phyloP scores from a whole-genome alignment of 2,329 filamentous ascomycete genomes.

The Teratosphaeria zuluensis region DNA sequence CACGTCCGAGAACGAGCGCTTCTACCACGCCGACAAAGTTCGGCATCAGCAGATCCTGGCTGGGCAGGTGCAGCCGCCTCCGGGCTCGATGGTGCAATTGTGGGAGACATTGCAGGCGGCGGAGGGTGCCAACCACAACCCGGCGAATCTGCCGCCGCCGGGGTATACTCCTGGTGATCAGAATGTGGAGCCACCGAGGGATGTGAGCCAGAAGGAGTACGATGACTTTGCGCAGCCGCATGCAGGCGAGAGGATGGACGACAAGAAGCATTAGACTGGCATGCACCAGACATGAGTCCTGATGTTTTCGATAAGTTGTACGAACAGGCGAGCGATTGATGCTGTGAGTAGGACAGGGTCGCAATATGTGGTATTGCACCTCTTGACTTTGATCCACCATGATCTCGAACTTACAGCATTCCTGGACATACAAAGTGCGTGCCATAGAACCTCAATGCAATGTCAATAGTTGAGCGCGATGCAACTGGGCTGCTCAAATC shows the following conservation, averaged over 20 bases:
- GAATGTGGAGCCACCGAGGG: slow-evolving; percentile 52
- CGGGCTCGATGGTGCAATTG: slow-evolving; percentile 47
- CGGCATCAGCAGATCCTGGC: slow-evolving; percentile 51
- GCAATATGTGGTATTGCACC: too few relatives aligned
- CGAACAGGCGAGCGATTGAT: too few relatives aligned
- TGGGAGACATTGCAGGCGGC: slow-evolving; percentile 78
- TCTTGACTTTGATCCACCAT: too few relatives aligned
- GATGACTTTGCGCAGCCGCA: slow-evolving; percentile 4
- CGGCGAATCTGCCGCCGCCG: slow-evolving; percentile 55
- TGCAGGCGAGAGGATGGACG: slow-evolving; percentile 3
- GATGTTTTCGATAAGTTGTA: background rate
- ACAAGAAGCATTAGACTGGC: background rate
- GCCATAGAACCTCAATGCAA: too few relatives aligned
- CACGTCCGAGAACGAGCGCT: slow-evolving; percentile 71
- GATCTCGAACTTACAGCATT: too few relatives aligned
- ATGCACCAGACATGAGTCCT: background rate
- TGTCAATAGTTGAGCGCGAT: too few relatives aligned
- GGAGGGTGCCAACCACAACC: slow-evolving; percentile 67
- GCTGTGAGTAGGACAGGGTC: too few relatives aligned
- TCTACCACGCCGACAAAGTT: slow-evolving; percentile 58
- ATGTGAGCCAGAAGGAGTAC: slow-evolving; percentile 35
- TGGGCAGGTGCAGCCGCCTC: slow-evolving; percentile 45
- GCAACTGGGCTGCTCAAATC: too few relatives aligned
- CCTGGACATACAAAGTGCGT: too few relatives aligned
- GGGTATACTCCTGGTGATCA: slow-evolving; percentile 59